Evolutionary conservation across 1,284 basidiomycete genomes (phyloP).

Genomic region (Cryptococcus hybrid): DNA sequence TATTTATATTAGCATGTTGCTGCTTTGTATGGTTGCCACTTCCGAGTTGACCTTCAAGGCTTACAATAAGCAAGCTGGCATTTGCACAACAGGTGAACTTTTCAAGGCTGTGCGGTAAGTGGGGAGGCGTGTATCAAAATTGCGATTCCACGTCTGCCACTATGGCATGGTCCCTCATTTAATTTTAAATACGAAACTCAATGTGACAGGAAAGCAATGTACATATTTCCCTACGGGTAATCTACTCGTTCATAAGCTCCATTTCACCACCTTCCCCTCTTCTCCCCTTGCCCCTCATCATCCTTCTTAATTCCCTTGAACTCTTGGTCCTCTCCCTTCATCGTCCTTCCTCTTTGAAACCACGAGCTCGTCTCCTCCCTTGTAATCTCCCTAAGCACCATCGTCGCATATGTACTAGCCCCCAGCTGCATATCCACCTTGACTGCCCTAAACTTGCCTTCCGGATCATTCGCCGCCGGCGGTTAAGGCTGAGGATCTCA

Average conservation of each 20-base stretch:
- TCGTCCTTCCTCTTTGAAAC: constrained; percentile 75
- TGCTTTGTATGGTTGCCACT: too few species aligned
- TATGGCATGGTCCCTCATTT: too few species aligned
- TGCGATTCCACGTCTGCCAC: too few species aligned
- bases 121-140: too few species aligned
- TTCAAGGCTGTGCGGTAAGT: too few species aligned
- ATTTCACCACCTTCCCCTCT: constrained; percentile 3
- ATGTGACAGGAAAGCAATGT: too few species aligned
- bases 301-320: constrained; percentile 24
- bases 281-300: constrained; percentile 8
- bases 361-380: constrained; percentile 89
- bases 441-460: constrained; percentile 78
- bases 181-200: too few species aligned
- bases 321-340: constrained; percentile 73
- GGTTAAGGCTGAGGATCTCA: constrained; percentile 73
- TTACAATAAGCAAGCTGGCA: too few species aligned
- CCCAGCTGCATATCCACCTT: constrained; percentile 77
- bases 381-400: constrained; percentile 90
- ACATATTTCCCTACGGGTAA: too few species aligned
- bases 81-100: too few species aligned
- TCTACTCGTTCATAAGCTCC: not conserved
- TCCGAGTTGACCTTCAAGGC: too few species aligned
- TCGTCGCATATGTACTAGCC: constrained; percentile 89
- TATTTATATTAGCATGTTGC: too few species aligned
- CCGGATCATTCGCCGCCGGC: constrained; percentile 55